Evolutionary conservation across 345 rosid species (phyloP).

Genomic region (Erysimum cheiranthoides): DNA sequence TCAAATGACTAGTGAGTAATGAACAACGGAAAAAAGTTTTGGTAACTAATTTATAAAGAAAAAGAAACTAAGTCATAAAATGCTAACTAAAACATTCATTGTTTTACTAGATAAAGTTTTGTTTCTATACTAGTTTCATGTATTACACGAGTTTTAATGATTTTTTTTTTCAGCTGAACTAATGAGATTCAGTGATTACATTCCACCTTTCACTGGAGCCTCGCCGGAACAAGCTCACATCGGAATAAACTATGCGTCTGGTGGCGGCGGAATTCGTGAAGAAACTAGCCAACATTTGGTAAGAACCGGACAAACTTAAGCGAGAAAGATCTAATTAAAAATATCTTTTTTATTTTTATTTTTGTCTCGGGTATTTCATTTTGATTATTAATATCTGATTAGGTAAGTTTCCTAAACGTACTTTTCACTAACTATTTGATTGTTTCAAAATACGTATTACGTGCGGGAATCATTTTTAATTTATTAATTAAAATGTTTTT

Average conservation of each 20-base stretch:
- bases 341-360: neutral
- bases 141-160: constrained; percentile 21
- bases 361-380: too few species aligned
- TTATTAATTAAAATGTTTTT: too few species aligned
- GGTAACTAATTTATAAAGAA: neutral
- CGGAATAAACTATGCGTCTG: constrained; percentile 76
- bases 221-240: constrained; percentile 39
- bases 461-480: too few species aligned
- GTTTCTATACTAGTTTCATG: neutral
- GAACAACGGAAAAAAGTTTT: neutral
- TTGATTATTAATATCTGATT: too few species aligned
- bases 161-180: constrained; percentile 49
- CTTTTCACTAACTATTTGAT: too few species aligned
- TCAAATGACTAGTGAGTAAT: neutral
- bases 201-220: constrained; percentile 51
- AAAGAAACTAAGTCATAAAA: neutral
- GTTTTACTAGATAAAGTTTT: neutral
- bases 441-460: too few species aligned
- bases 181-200: constrained; percentile 49
- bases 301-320: constrained; percentile 11
- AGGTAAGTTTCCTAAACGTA: too few species aligned
- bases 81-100: neutral
- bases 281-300: constrained; percentile 63
- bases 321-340: neutral
- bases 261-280: constrained; percentile 60